phyloP scores from a whole-genome alignment of 2,329 filamentous ascomycete species.

The Coleophoma cylindrospora region DNA sequence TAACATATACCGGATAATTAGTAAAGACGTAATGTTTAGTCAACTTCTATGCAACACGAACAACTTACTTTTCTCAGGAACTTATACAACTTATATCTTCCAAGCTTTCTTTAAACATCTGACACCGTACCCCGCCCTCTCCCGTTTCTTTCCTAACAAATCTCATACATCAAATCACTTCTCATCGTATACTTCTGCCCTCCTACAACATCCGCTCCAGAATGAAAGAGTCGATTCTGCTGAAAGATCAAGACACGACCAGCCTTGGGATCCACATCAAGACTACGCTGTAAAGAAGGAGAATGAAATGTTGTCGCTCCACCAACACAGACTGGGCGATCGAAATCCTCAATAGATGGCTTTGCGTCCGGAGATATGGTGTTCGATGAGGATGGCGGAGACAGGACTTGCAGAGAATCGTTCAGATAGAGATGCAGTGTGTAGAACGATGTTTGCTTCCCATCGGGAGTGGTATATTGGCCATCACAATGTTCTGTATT shows the following conservation, averaged over 20 bases:
- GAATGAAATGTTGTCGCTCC: slow-evolving; percentile 53
- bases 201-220: slow-evolving; percentile 44
- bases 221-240: slow-evolving; percentile 45
- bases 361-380: neutral
- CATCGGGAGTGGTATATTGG: slow-evolving; percentile 39
- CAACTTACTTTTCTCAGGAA: too few relatives aligned
- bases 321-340: slow-evolving; percentile 34
- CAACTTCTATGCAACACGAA: too few relatives aligned
- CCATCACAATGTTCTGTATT: slow-evolving; percentile 61
- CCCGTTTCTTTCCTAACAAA: neutral
- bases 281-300: slow-evolving; percentile 30
- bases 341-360: neutral
- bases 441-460: slow-evolving; percentile 31
- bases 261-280: slow-evolving; percentile 50
- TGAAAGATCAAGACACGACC: slow-evolving; percentile 59
- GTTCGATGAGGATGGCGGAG: slow-evolving; percentile 11
- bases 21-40: too few relatives aligned
- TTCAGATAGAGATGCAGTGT: slow-evolving; percentile 54
- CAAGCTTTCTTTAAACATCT: too few relatives aligned
- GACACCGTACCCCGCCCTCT: too few relatives aligned
- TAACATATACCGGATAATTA: too few relatives aligned
- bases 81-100: too few relatives aligned
- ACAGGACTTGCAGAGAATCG: slow-evolving; percentile 38
- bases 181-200: slow-evolving; percentile 43
- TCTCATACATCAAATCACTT: slow-evolving; percentile 1